phyloP scores from a whole-genome alignment of 257 asterid genomes.

The Solanum bulbocastanum region DNA sequence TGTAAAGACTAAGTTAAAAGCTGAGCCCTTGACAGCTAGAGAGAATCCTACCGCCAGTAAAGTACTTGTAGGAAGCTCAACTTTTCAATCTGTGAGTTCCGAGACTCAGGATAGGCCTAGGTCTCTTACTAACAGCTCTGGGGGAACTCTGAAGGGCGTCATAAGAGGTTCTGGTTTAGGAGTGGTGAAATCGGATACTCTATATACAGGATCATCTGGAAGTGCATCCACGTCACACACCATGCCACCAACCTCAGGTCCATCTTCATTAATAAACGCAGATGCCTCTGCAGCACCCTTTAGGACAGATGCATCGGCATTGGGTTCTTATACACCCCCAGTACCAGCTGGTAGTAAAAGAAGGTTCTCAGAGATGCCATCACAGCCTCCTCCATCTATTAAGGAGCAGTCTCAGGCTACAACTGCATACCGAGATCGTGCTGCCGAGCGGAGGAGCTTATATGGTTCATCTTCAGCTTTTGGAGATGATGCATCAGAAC shows the following conservation, averaged over 20 bases:
- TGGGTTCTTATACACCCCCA: constrained; percentile 63
- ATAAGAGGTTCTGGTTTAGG: constrained; percentile 86
- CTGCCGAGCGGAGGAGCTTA: constrained; percentile 93
- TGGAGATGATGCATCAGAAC: constrained; percentile 53
- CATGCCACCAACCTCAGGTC: constrained; percentile 24
- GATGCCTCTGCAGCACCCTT: constrained; percentile 57
- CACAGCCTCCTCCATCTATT: constrained; percentile 29
- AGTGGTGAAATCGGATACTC: constrained; percentile 69
- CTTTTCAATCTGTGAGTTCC: constrained; percentile 27
- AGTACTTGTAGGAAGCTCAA: constrained; percentile 24
- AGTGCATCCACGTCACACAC: constrained; percentile 25
- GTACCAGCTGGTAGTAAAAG: constrained; percentile 64
- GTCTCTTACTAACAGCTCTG: constrained; percentile 37
- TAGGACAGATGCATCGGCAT: constrained; percentile 76
- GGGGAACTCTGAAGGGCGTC: constrained; percentile 75
- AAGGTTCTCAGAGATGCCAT: constrained; percentile 92
- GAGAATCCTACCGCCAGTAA: constrained; percentile 27
- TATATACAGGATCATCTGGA: constrained; percentile 45
- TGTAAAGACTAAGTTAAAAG: constrained; percentile 43
- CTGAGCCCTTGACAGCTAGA: constrained; percentile 26
- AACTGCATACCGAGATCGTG: constrained; percentile 79
- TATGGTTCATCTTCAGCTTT: constrained; percentile 74
- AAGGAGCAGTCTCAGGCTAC: constrained; percentile 57
- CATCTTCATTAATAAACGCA: constrained; percentile 21
- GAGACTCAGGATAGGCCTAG: constrained; percentile 60